phyloP scores from a whole-genome alignment of 2,329 filamentous ascomycete genomes.

The Aspergillus ustus region DNA sequence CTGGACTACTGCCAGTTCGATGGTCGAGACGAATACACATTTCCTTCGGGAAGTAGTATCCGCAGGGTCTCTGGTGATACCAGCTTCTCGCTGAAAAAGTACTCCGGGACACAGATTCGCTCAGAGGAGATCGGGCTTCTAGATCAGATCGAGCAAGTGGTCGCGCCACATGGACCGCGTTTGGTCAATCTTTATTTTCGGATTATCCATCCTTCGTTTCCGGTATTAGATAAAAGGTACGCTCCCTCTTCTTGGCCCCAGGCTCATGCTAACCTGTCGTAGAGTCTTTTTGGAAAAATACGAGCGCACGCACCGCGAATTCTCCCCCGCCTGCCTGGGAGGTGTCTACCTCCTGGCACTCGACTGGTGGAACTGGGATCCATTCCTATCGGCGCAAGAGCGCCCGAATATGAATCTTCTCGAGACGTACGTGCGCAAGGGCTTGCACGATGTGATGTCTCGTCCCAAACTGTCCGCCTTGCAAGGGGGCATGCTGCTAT shows the following conservation, averaged over 20 bases:
- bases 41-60: conserved; percentile 7
- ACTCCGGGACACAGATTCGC: conserved; percentile 3
- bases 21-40: conserved; percentile 2
- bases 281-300: conserved; percentile 10
- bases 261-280: background rate
- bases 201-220: conserved; percentile 8
- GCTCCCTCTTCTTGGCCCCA: background rate
- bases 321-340: conserved; percentile 3
- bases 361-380: conserved; percentile 9
- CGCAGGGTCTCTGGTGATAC: conserved; percentile 2
- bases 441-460: conserved; percentile 1
- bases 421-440: background rate
- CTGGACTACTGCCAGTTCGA: conserved; percentile 9
- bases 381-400: background rate
- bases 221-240: conserved; percentile 6
- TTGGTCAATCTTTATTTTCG: conserved; percentile 6
- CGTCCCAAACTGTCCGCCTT: conserved; percentile 1
- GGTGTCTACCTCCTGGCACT: conserved; percentile 6
- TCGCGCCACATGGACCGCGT: background rate
- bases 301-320: conserved; percentile 7
- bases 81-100: conserved; percentile 9
- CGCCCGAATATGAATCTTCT: background rate
- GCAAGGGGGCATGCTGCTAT: conserved; percentile 1
- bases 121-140: conserved; percentile 6
- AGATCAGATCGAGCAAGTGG: conserved; percentile 5